Conservation (phyloP, 169 alveolate genomes). For the Plasmodium relictum region DNA sequence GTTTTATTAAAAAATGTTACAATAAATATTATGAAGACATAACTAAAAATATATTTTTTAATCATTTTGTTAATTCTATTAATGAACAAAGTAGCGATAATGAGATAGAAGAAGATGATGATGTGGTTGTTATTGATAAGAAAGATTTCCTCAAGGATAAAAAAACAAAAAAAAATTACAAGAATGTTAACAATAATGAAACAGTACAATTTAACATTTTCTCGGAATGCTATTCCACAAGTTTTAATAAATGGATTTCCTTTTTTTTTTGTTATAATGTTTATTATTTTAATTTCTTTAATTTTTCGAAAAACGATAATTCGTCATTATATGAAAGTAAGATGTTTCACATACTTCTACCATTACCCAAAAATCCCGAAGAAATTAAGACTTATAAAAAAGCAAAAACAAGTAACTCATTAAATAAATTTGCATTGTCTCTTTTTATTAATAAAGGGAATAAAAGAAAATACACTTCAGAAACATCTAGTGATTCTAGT, state of each 20-base stretch:
- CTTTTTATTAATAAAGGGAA: slow-evolving; percentile 2
- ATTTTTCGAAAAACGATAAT: slow-evolving; percentile 53
- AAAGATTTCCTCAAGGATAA: slow-evolving; percentile 20
- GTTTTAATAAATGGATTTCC: slow-evolving; percentile 74
- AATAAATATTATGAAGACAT: slow-evolving; percentile 25
- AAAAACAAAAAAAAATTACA: background rate
- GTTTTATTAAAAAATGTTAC: slow-evolving; percentile 19
- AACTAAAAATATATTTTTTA: slow-evolving; percentile 40
- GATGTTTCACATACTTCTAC: slow-evolving; percentile 42
- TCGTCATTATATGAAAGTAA: slow-evolving; percentile 31
- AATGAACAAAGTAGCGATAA: background rate
- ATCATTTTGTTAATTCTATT: slow-evolving; percentile 6
- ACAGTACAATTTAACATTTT: slow-evolving; percentile 54
- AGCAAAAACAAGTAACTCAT: background rate
- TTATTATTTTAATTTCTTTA: slow-evolving; percentile 44
- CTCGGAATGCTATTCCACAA: slow-evolving; percentile 56
- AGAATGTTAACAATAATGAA: background rate
- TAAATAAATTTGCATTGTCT: slow-evolving; percentile 4
- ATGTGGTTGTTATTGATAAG: slow-evolving; percentile 20
- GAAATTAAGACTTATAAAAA: slow-evolving; percentile 49
- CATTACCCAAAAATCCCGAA: slow-evolving; percentile 63
- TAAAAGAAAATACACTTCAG: background rate
- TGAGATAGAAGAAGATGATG: slow-evolving; percentile 2
- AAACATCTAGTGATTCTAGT: background rate
- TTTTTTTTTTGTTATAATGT: slow-evolving; percentile 61